Evolutionary conservation across 2,329 filamentous ascomycete species (phyloP).

Genomic region (Botrytis medusae): DNA sequence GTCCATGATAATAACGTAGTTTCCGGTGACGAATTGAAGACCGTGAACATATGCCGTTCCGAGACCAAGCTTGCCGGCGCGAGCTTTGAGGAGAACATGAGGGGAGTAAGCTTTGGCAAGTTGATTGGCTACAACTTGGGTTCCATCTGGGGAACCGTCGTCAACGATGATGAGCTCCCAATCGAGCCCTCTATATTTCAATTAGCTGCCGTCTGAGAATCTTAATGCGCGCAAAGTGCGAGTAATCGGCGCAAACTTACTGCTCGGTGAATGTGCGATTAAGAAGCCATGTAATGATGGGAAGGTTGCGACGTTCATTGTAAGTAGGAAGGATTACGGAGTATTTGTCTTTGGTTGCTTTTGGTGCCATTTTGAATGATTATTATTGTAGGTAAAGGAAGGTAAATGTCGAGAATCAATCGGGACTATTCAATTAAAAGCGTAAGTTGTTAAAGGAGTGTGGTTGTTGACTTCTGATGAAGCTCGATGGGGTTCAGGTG

Average conservation of each 20-base stretch:
- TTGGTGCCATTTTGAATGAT: conserved; percentile 22
- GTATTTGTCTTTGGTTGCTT: conserved; percentile 70
- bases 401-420: conserved; percentile 5
- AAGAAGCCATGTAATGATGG: conserved; percentile 92
- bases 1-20: conserved; percentile 99
- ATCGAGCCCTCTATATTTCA: conserved; percentile 70
- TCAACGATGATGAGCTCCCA: conserved; percentile 99
- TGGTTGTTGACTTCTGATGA: conserved; percentile 13
- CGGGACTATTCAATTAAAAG: conserved; percentile 10
- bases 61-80: conserved; percentile 64
- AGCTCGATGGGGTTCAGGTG: conserved; percentile 11
- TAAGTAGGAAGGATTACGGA: conserved; percentile 97
- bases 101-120: conserved; percentile 81
- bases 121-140: conserved; percentile 84
- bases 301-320: conserved; percentile 96
- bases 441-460: conserved; percentile 16
- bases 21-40: conserved; percentile 82
- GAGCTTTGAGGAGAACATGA: conserved; percentile 80
- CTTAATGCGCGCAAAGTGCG: not conserved
- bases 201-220: conserved; percentile 2
- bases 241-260: conserved; percentile 51
- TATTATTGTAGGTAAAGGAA: conserved; percentile 14
- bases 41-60: conserved; percentile 40
- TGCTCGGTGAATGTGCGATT: conserved; percentile 87
- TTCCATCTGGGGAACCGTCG: conserved; percentile 95